These are phyloP conservation scores for Simplicillium aogashimaense DNA, from an alignment of 2,329 filamentous ascomycete genomes.

Conservation along the genomic window DNA sequence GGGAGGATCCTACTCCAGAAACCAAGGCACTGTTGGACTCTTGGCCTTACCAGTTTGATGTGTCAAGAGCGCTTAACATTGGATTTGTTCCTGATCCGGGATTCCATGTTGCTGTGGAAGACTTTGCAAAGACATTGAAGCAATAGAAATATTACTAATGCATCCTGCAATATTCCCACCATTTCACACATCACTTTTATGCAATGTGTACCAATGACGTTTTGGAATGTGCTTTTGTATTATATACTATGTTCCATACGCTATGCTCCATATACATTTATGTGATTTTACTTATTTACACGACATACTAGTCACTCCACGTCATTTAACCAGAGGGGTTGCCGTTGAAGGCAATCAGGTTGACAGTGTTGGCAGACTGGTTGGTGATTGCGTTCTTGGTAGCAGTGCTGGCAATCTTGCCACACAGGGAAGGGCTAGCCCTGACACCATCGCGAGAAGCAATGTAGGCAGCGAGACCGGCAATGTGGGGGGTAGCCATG, in stretches of 20 bases:
- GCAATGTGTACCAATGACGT: no score
- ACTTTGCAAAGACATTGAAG: constrained; percentile 13
- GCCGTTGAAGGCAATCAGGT: constrained; percentile 36
- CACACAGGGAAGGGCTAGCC: constrained; percentile 4
- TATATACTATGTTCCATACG: no score
- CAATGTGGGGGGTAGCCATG: constrained; percentile 13
- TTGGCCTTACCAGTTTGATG: constrained; percentile 44
- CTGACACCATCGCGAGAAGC: constrained; percentile 21
- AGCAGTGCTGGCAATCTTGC: constrained; percentile 24
- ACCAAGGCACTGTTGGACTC: constrained; percentile 39
- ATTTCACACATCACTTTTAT: no score
- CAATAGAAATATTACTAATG: background rate
- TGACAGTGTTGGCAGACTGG: constrained; percentile 22
- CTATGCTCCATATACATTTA: background rate
- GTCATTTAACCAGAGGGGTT: constrained; percentile 10
- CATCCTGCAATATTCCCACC: no score
- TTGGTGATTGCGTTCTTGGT: constrained; percentile 22
- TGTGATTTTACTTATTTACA: background rate
- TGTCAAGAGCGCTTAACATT: constrained; percentile 38
- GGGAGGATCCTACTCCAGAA: constrained; percentile 33
- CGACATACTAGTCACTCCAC: background rate
- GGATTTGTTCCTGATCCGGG: constrained; percentile 37
- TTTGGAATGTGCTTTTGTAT: no score
- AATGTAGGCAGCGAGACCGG: constrained; percentile 12
- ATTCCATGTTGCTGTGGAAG: constrained; percentile 20